Evolutionary conservation across 2,329 filamentous ascomycete species (phyloP), one percentile per base, ranked within the genome.

Genomic region (Penicillium sp.): DNA sequence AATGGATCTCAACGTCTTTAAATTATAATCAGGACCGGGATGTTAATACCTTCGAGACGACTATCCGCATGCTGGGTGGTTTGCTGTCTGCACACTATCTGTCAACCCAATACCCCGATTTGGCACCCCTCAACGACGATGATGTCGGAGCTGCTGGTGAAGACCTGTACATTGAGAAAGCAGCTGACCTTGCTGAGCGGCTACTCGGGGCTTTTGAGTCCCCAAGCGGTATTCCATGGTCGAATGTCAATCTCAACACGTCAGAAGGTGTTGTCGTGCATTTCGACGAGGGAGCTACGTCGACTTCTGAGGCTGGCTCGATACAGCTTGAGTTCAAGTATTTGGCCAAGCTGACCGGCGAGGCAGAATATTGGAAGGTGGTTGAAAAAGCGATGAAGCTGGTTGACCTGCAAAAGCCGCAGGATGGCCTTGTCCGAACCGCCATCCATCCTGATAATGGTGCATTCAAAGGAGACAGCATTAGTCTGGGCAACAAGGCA

Each of bases 241-340:
- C 94, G 7, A 97, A 91, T 64, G 86, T 99, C 57, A 95, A 97
- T 67, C 78, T 99, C 30, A 89, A 87, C 65, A 89, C 87, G 31
- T 85, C 83, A 50, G 78, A 87, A 68, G 91, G 91, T 12, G 83
- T 96, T 43, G 82, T 84, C 12, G 94, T 93, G 2, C 92, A 97
- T 69, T 85, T 85, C 19, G 91, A 96, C 69, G 85, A 82, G 17
- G 94, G 94, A 10, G 91, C 93, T 8, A 94, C 92, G 0, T 97
- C 93, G 2, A 97, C 93, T 0, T 92, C 94, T 2, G 94, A 99
- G 78, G 89, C 93, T 0, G 91, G 93, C 3, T 94, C 89, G 9
- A 73, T 99, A 43, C 94, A 99, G 76, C 84, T 99, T 11, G 94
- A 99, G 73, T 91, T 97, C 80, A 97, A 97, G 73, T 99, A 99